phyloP scores from a whole-genome alignment of 495 filamentous ascomycete genomes.

The Podospora australis region DNA sequence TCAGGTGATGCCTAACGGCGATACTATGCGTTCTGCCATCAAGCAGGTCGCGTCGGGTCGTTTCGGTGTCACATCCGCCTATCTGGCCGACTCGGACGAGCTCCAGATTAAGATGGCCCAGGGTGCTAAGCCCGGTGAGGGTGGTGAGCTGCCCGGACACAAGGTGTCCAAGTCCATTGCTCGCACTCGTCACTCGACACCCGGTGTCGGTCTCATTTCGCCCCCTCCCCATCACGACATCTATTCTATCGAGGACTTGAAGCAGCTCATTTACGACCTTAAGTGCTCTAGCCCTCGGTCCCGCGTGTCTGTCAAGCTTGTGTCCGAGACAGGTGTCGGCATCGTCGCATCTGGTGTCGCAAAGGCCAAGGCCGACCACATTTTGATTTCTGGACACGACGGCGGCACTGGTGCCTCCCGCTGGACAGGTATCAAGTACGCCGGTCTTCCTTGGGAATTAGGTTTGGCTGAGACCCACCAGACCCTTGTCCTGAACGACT shows the following conservation, averaged over 20 bases:
- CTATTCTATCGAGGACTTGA: constrained; percentile 97
- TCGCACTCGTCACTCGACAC: constrained; percentile 95
- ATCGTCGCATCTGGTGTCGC: constrained; percentile 98
- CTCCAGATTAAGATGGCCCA: constrained; percentile 99
- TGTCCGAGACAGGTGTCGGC: constrained; percentile 96
- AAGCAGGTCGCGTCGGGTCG: constrained; percentile 98
- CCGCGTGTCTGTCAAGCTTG: constrained; percentile 96
- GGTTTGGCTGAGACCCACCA: constrained; percentile 98
- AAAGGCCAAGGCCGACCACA: constrained; percentile 97
- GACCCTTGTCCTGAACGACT: constrained; percentile 95
- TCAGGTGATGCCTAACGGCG: constrained; percentile 78
- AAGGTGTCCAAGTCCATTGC: constrained; percentile 97
- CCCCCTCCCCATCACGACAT: constrained; percentile 98
- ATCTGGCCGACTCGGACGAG: constrained; percentile 97
- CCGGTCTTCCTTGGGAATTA: constrained; percentile 95
- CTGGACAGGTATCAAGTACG: constrained; percentile 99
- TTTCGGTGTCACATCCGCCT: constrained; percentile 97
- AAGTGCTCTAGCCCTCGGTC: constrained; percentile 96
- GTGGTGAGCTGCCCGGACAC: constrained; percentile 95
- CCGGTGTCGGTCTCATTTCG: constrained; percentile 97
- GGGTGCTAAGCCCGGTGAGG: constrained; percentile 97
- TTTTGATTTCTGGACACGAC: constrained; percentile 96
- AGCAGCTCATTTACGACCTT: constrained; percentile 97
- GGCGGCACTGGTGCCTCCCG: constrained; percentile 96
- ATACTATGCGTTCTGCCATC: constrained; percentile 98